phyloP scores from a whole-genome alignment of 495 filamentous ascomycete genomes.

The Hyaloscypha bicolor region DNA sequence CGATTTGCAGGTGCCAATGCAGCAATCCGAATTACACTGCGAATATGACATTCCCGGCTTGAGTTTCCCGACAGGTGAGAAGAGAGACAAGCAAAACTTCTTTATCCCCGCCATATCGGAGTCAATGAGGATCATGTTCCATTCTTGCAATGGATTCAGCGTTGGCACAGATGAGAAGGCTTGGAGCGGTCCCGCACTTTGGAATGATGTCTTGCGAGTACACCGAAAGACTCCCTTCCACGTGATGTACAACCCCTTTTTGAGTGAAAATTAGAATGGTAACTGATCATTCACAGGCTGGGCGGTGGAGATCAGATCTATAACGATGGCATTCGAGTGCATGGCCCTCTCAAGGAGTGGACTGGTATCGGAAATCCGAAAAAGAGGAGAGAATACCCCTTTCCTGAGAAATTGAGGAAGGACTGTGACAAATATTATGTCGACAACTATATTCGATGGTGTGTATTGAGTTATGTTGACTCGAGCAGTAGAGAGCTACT shows the following conservation, averaged over 20 bases:
- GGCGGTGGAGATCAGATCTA: slow-evolving; percentile 97
- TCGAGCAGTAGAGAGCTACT: background rate
- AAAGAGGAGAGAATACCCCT: slow-evolving; percentile 76
- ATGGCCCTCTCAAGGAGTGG: slow-evolving; percentile 79
- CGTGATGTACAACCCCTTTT: slow-evolving; percentile 60
- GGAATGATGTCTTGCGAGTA: slow-evolving; percentile 85
- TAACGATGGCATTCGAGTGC: slow-evolving; percentile 84
- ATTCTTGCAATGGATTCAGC: slow-evolving; percentile 95
- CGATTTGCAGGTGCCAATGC: slow-evolving; percentile 60
- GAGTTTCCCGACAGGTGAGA: slow-evolving; percentile 45
- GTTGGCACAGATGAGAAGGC: slow-evolving; percentile 87
- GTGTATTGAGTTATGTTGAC: background rate
- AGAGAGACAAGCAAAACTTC: slow-evolving; percentile 59
- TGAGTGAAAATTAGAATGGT: background rate
- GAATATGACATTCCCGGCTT: slow-evolving; percentile 58
- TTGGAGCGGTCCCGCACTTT: slow-evolving; percentile 80
- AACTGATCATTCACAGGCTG: slow-evolving; percentile 43
- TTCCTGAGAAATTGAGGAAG: slow-evolving; percentile 69
- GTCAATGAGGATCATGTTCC: slow-evolving; percentile 94
- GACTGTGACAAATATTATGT: slow-evolving; percentile 90
- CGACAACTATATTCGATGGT: slow-evolving; percentile 84
- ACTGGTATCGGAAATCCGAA: slow-evolving; percentile 79
- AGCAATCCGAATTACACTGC: slow-evolving; percentile 57
- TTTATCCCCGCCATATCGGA: slow-evolving; percentile 75
- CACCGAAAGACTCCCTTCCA: slow-evolving; percentile 77